These are phyloP conservation scores for Xylariaceae sp. DNA, from an alignment of 2,329 filamentous ascomycete species.

Conservation along the genomic window DNA sequence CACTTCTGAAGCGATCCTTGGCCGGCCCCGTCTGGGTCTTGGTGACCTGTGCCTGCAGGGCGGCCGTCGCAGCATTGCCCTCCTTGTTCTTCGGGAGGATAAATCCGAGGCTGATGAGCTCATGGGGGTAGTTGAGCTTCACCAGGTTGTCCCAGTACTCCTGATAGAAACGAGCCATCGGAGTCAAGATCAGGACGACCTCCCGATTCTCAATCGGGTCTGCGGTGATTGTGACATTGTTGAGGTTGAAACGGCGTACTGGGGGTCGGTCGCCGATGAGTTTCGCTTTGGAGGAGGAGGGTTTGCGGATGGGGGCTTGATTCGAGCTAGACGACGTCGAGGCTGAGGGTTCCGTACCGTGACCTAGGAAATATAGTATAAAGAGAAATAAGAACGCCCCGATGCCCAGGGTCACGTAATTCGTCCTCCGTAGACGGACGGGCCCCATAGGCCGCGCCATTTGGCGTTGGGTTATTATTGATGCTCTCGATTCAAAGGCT, in stretches of 20 bases:
- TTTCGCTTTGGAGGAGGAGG: slow-evolving; percentile 45
- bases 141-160: slow-evolving; percentile 93
- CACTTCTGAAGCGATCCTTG: slow-evolving; percentile 79
- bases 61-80: slow-evolving; percentile 77
- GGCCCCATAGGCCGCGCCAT: slow-evolving; percentile 34
- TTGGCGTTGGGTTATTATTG: slow-evolving; percentile 17
- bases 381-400: slow-evolving; percentile 30
- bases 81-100: slow-evolving; percentile 93
- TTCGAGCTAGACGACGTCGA: slow-evolving; percentile 15
- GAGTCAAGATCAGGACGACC: slow-evolving; percentile 84
- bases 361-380: slow-evolving; percentile 31
- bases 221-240: slow-evolving; percentile 80
- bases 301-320: slow-evolving; percentile 60
- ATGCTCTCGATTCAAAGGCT: background rate
- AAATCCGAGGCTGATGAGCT: slow-evolving; percentile 90
- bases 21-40: slow-evolving; percentile 80
- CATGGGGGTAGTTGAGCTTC: slow-evolving; percentile 80
- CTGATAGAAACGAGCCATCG: slow-evolving; percentile 87
- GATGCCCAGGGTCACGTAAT: slow-evolving; percentile 30
- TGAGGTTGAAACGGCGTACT: slow-evolving; percentile 89
- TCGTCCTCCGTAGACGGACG: slow-evolving; percentile 32
- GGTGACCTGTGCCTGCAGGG: slow-evolving; percentile 77
- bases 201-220: slow-evolving; percentile 75
- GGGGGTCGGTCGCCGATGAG: slow-evolving; percentile 64
- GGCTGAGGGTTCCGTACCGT: slow-evolving; percentile 21